phyloP scores from a whole-genome alignment of 768 basidiomycete genomes.

The Leccinum imitatum region DNA sequence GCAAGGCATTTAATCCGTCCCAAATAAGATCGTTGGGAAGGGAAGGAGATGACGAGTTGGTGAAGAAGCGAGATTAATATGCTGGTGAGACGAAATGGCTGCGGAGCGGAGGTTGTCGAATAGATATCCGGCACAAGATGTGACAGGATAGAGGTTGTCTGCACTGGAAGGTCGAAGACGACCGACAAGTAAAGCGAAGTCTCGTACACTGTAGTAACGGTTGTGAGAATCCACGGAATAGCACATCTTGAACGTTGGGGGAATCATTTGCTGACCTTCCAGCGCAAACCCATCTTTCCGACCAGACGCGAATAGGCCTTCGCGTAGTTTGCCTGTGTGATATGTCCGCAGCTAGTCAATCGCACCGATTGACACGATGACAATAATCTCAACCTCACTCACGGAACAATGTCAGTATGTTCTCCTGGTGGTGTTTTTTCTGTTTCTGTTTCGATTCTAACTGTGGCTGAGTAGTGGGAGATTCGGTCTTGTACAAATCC shows the following conservation, averaged over 20 bases:
- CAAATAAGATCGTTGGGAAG: constrained; percentile 59
- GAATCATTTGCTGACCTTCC: constrained; percentile 51
- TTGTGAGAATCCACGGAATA: neutral
- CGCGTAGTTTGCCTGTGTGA: constrained; percentile 66
- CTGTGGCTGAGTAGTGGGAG: constrained; percentile 4
- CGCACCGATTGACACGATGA: neutral
- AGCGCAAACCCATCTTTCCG: constrained; percentile 61
- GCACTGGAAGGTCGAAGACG: constrained; percentile 58
- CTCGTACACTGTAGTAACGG: constrained; percentile 56
- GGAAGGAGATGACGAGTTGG: constrained; percentile 55
- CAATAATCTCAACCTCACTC: constrained; percentile 26
- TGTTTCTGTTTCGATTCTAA: constrained; percentile 32
- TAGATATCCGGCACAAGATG: constrained; percentile 56
- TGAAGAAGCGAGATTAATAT: constrained; percentile 56
- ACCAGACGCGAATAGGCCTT: constrained; percentile 63
- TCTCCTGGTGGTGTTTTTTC: constrained; percentile 56
- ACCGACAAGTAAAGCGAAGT: constrained; percentile 66
- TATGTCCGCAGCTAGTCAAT: neutral
- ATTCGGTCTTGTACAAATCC: constrained; percentile 33
- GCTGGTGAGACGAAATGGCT: constrained; percentile 30
- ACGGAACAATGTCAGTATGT: constrained; percentile 75
- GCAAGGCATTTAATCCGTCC: constrained; percentile 21
- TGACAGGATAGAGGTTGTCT: constrained; percentile 61
- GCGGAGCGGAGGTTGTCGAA: constrained; percentile 15
- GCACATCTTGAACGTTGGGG: neutral